Percentiles rank a stretch among this genome's conserved stretches.
Evolutionary conservation across 257 asterid species (phyloP).

Genomic region (Galeopsis tetrahit): DNA sequence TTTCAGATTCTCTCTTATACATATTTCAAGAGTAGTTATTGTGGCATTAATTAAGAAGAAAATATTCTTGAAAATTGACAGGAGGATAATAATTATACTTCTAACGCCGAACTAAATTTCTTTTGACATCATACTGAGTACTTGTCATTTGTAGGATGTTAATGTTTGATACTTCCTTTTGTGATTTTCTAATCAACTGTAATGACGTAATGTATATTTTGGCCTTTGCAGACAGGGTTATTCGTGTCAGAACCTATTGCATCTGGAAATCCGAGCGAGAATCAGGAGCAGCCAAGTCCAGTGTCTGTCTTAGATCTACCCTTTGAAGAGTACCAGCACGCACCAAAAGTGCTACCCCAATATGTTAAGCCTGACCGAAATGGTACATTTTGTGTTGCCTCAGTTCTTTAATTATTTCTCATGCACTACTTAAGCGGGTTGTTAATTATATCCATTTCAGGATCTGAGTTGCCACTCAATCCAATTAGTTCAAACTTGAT

Average conservation of each 20-base stretch:
- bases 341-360: conserved; percentile 44
- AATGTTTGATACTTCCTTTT: conserved; percentile 12
- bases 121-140: not conserved
- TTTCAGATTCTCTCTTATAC: conserved; percentile 6
- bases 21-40: conserved; percentile 1
- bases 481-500: conserved; percentile 67
- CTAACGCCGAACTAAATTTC: not conserved
- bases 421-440: not conserved
- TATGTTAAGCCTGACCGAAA: conserved; percentile 47
- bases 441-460: conserved; percentile 44
- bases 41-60: not conserved
- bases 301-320: conserved; percentile 79
- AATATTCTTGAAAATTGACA: not conserved
- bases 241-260: conserved; percentile 39
- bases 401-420: not conserved
- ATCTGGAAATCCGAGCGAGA: conserved; percentile 58
- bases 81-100: not conserved
- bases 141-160: not conserved
- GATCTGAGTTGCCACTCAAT: conserved; percentile 50
- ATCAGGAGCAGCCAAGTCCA: conserved; percentile 93
- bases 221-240: conserved; percentile 51
- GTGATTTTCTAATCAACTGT: not conserved
- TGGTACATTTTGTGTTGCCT: conserved; percentile 44
- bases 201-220: conserved; percentile 22
- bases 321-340: conserved; percentile 65